Evolutionary conservation across 768 basidiomycete genomes (phyloP).

Genomic region (Tricholoma bakamatsutake): DNA sequence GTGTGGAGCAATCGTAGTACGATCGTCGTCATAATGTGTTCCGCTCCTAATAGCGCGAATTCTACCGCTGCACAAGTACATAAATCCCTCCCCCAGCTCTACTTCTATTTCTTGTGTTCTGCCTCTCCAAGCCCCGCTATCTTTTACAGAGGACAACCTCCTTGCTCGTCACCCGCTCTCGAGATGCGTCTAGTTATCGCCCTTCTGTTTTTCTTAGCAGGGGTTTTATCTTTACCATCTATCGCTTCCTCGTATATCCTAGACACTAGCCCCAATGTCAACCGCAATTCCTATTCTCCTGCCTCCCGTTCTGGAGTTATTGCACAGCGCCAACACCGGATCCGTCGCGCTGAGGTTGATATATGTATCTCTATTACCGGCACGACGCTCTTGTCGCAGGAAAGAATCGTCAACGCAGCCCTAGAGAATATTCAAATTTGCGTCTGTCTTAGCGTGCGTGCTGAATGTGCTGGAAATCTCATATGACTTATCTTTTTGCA

Average conservation of each 20-base stretch:
- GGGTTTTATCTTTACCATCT: not conserved
- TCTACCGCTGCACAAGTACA: not conserved
- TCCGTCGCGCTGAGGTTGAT: not conserved
- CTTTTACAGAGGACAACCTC: not conserved
- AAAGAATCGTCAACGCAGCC: not conserved
- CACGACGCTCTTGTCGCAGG: not conserved
- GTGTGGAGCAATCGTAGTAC: not conserved
- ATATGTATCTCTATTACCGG: constrained; percentile 2
- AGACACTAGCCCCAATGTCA: not conserved
- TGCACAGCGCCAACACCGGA: constrained; percentile 1
- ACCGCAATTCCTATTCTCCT: not conserved
- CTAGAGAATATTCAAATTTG: not conserved
- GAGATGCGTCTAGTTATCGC: not conserved
- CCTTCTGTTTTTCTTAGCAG: constrained; percentile 1
- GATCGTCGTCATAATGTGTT: not conserved
- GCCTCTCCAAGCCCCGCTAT: constrained; percentile 4
- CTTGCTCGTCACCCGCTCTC: not conserved
- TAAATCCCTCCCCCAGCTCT: not conserved
- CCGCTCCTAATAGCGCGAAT: not conserved
- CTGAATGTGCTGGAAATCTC: not conserved
- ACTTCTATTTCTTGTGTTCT: constrained; percentile 3
- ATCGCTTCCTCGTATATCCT: not conserved
- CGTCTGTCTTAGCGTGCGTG: not conserved
- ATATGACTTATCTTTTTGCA: too few relatives aligned
- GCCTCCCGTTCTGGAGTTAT: not conserved